phyloP scores from a whole-genome alignment of 2,329 filamentous ascomycete genomes.

The Stachybotrys echinatus region DNA sequence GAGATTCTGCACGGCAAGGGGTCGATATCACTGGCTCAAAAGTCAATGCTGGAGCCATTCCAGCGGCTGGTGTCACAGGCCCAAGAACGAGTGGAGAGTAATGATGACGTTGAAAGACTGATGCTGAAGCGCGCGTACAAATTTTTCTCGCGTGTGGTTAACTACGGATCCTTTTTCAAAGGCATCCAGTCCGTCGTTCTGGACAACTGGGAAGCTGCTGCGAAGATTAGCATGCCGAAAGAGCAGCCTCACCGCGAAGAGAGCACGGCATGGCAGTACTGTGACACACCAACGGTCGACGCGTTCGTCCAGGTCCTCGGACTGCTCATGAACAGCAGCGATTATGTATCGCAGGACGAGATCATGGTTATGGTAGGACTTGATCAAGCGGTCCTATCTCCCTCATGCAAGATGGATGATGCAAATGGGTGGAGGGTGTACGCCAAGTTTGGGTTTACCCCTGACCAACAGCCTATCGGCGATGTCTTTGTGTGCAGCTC shows the following conservation, averaged over 20 bases:
- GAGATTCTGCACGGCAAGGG: neutral
- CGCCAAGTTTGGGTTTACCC: conserved; percentile 3
- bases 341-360: neutral
- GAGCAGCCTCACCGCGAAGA: neutral
- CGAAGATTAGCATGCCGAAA: neutral
- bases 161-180: neutral
- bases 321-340: neutral
- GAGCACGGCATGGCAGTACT: neutral
- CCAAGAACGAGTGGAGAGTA: neutral
- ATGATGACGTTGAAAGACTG: neutral
- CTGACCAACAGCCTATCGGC: neutral
- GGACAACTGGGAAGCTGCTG: neutral
- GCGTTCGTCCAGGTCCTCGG: neutral
- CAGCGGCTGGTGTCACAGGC: neutral
- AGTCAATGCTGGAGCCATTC: neutral
- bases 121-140: neutral
- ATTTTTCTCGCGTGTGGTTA: neutral
- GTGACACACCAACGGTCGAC: neutral
- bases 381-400: conserved; percentile 9
- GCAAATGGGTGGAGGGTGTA: conserved; percentile 9
- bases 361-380: conserved; percentile 5
- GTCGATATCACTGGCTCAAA: neutral
- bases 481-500: neutral
- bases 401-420: neutral
- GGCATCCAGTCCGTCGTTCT: neutral